Percentiles rank a stretch among this genome's conserved stretches.
These are phyloP conservation scores for Babesia divergens DNA, from an alignment of 169 alveolate genomes.

Conservation along the genomic window DNA sequence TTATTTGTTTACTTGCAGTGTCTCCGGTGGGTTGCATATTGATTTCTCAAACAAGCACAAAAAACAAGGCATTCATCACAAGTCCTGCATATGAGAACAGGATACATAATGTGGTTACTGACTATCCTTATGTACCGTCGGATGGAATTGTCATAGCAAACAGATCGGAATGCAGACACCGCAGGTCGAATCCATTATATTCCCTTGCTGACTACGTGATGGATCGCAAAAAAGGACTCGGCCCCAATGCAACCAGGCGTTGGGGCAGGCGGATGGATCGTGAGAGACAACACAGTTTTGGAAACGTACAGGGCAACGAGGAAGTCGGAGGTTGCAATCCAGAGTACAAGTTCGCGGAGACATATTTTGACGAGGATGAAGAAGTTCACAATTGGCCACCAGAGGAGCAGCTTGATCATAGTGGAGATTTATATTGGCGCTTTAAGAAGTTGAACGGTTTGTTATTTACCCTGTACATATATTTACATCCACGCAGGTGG, in stretches of 20 bases:
- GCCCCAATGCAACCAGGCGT: slow-evolving; percentile 55
- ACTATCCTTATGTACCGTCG: too few relatives aligned
- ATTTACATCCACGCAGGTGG: slow-evolving; percentile 23
- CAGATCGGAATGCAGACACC: not conserved
- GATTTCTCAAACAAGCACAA: too few relatives aligned
- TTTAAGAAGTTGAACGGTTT: slow-evolving; percentile 24
- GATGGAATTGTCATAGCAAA: too few relatives aligned
- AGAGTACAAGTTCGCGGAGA: slow-evolving; percentile 57
- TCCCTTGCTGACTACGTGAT: slow-evolving; percentile 54
- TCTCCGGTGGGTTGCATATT: too few relatives aligned
- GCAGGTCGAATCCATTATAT: not conserved
- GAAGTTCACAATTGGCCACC: slow-evolving; percentile 59
- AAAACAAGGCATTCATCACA: too few relatives aligned
- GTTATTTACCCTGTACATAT: not conserved
- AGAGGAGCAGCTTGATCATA: not conserved
- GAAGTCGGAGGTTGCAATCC: slow-evolving; percentile 64
- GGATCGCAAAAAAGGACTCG: slow-evolving; percentile 40
- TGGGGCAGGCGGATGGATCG: slow-evolving; percentile 55
- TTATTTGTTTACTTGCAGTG: too few relatives aligned
- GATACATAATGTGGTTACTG: too few relatives aligned
- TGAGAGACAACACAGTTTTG: slow-evolving; percentile 50
- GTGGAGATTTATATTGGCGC: slow-evolving; percentile 11
- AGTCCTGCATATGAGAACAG: too few relatives aligned
- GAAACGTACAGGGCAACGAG: slow-evolving; percentile 55
- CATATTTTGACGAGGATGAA: slow-evolving; percentile 49